Evolutionary conservation across 441 rosid genomes (phyloP), one percentile per base, ranked within the genome.

Genomic region (Croton setiger): DNA sequence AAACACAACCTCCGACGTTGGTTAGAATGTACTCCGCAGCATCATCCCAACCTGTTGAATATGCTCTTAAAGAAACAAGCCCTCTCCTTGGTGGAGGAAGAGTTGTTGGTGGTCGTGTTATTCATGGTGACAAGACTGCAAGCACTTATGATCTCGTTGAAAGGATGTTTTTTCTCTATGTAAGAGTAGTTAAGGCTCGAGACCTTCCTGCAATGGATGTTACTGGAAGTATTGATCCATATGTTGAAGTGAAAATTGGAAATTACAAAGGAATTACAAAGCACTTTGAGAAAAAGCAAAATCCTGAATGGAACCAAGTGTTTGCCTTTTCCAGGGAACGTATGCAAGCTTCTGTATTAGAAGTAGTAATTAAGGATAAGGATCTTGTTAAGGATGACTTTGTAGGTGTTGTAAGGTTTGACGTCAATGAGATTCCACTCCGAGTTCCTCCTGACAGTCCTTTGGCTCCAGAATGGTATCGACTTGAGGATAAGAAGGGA

Each of bases 361-460:
- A 91, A 76, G 98, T 94, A 48, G 88, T 86, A 35, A 69, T 94
- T 63, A 94, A 89, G 79, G 98, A 91, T 82, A 91, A 88, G 82
- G 88, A 88, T 83, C 87, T 89, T 45, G 55, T 91, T 17, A 87
- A 82, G 79, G 98, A 94, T 31, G 97, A 94, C 51, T 88, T 86
- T 63, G 96, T 85, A 3, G 98, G 98, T 41, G 80, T 85, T 79
- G 85, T 89, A 43, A 79, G 92, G 78, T 89, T 91, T 60, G 96
- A 94, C 48, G 79, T 89, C 71, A 88, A 79, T 52, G 97, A 94
- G 82, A 75, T 94, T 43, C 97, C 96, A 31, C 63, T 91, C 69
- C 85, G 98, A 41, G 96, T 89, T 49, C 96, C 98, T 3, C 97
- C 98, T 0, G 96, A 94, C 53, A 91, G 97, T 57, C 98, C 98